These are phyloP conservation scores for Venturia carpophila DNA, from an alignment of 2,329 filamentous ascomycete species.

Conservation along the genomic window DNA sequence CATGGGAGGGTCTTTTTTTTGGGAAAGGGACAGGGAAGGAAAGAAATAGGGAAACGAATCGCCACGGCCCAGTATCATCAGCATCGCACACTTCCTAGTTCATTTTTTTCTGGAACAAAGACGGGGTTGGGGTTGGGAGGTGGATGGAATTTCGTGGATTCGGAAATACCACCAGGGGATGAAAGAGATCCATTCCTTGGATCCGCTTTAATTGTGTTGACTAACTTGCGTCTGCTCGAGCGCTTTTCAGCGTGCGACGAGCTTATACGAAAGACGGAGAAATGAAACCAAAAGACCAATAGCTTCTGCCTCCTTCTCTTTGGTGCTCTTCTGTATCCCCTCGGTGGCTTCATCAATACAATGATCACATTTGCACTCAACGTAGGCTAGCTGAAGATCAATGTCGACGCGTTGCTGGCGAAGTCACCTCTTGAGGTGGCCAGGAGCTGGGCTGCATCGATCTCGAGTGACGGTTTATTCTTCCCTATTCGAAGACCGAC, in stretches of 20 bases:
- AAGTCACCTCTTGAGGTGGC: not conserved
- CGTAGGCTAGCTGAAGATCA: not conserved
- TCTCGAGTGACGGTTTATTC: not conserved
- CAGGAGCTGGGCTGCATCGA: not conserved
- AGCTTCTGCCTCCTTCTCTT: not conserved
- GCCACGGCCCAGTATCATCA: conserved; percentile 5
- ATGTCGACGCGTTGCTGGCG: not conserved
- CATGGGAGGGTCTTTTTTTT: not conserved
- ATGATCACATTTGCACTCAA: too few species aligned
- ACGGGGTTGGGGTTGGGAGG: not conserved
- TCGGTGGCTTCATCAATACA: too few species aligned
- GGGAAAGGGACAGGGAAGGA: not conserved
- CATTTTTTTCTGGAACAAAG: not conserved
- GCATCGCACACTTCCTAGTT: not conserved
- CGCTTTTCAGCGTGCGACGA: conserved; percentile 8
- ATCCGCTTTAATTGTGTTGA: conserved; percentile 1
- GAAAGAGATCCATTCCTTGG: conserved; percentile 5
- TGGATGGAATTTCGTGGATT: not conserved
- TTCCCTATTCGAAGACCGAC: not conserved
- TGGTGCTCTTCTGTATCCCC: not conserved
- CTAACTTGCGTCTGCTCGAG: not conserved
- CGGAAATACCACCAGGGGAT: not conserved
- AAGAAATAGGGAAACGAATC: not conserved
- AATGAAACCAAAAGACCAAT: not conserved
- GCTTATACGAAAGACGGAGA: not conserved